phyloP scores from a whole-genome alignment of 768 basidiomycete species.

The Neoboletus magnificus region DNA sequence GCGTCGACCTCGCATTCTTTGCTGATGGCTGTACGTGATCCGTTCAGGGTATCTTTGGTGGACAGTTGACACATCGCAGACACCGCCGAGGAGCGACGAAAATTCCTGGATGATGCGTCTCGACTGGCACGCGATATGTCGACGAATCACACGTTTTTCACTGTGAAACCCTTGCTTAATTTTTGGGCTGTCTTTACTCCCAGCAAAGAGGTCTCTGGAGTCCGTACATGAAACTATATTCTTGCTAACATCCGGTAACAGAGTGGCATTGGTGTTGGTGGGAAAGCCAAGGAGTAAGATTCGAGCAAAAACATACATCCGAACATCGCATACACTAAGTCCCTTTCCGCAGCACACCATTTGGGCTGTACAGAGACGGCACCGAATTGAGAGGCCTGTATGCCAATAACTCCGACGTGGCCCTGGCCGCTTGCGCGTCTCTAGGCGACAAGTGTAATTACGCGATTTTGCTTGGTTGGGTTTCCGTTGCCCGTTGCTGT shows the following conservation, averaged over 20 bases:
- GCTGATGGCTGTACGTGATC: slow-evolving; percentile 66
- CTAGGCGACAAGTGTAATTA: slow-evolving; percentile 67
- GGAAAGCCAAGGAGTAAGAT: slow-evolving; percentile 63
- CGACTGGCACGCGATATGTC: slow-evolving; percentile 69
- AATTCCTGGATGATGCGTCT: slow-evolving; percentile 63
- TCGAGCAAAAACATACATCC: not conserved
- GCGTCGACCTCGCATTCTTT: slow-evolving; percentile 75
- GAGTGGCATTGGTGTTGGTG: slow-evolving; percentile 72
- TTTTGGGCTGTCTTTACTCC: slow-evolving; percentile 81
- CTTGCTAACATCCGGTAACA: slow-evolving; percentile 12
- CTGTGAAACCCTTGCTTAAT: slow-evolving; percentile 72
- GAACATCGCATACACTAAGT: not conserved
- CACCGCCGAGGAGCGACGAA: slow-evolving; percentile 48
- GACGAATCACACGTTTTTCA: slow-evolving; percentile 70
- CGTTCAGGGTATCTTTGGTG: not conserved
- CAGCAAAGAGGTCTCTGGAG: slow-evolving; percentile 56
- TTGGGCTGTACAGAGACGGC: slow-evolving; percentile 73
- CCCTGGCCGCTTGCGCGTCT: slow-evolving; percentile 63
- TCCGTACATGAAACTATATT: slow-evolving; percentile 20
- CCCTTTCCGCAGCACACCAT: slow-evolving; percentile 52
- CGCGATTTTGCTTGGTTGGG: slow-evolving; percentile 67
- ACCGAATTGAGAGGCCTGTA: slow-evolving; percentile 75
- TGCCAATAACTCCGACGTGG: slow-evolving; percentile 63
- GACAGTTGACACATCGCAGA: slow-evolving; percentile 40
- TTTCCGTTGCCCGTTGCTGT: slow-evolving; percentile 4